These are phyloP conservation scores for Puccinellia tenuiflora DNA, from an alignment of 176 grass and related monocot species.

Conservation along the genomic window DNA sequence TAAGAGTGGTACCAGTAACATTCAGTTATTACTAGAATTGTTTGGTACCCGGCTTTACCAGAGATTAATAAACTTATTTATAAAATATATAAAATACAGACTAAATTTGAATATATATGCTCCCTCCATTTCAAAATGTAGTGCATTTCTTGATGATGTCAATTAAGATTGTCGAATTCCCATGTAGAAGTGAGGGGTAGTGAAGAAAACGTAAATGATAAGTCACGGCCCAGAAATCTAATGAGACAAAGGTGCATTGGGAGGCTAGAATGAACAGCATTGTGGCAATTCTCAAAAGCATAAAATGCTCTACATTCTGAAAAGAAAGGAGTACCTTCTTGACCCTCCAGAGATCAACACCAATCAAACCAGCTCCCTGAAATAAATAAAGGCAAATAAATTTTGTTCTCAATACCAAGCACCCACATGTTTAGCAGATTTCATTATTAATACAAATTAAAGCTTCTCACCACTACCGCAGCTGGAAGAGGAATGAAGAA, in stretches of 20 bases:
- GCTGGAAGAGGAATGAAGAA: constrained; percentile 73
- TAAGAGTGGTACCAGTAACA: background rate
- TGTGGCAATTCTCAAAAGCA: background rate
- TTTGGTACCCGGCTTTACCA: background rate
- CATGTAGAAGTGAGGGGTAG: background rate
- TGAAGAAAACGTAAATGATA: background rate
- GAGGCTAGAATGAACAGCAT: background rate
- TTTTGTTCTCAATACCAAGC: background rate
- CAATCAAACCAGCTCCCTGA: constrained; percentile 66
- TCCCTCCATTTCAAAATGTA: background rate
- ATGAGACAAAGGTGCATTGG: background rate
- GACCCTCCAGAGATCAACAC: constrained; percentile 51
- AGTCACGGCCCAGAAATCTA: background rate
- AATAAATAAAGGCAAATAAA: constrained; percentile 18
- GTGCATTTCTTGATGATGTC: background rate
- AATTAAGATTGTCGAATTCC: background rate
- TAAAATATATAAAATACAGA: background rate
- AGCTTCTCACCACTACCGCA: constrained; percentile 48
- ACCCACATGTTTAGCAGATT: background rate
- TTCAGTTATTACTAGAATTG: background rate
- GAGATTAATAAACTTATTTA: background rate
- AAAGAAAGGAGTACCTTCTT: constrained; percentile 43
- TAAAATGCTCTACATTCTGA: background rate
- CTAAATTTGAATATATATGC: background rate
- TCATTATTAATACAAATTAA: background rate